Evolutionary conservation across 345 rosid species (phyloP).

Genomic region (Eutrema yunnanense): DNA sequence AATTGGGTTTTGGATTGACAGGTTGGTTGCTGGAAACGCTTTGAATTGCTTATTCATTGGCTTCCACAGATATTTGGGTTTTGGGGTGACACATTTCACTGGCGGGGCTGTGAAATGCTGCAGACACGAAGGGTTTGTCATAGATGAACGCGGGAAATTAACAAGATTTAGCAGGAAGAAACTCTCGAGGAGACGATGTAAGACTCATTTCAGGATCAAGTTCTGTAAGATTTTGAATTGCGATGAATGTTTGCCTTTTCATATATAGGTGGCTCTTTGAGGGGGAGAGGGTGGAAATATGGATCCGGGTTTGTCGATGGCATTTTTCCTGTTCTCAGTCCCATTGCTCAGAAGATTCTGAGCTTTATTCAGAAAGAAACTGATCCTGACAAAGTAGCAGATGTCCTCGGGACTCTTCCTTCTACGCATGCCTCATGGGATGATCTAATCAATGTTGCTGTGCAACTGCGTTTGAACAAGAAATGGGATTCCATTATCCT

Average conservation of each 20-base stretch:
- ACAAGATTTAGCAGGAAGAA: conserved; percentile 58
- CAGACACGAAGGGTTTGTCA: conserved; percentile 48
- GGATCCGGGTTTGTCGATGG: conserved; percentile 97
- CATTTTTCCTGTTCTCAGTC: conserved; percentile 80
- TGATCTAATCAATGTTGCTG: conserved; percentile 73
- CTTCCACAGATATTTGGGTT: conserved; percentile 23
- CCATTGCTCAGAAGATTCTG: conserved; percentile 66
- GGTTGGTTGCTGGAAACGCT: conserved; percentile 44
- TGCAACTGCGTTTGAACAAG: conserved; percentile 77
- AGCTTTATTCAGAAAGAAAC: conserved; percentile 45
- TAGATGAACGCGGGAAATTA: conserved; percentile 65
- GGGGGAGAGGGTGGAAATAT: conserved; percentile 91
- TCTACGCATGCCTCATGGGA: conserved; percentile 75
- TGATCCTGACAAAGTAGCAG: conserved; percentile 40
- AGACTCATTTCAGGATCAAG: not conserved
- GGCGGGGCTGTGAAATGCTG: conserved; percentile 33
- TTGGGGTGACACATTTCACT: conserved; percentile 28
- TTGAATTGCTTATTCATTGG: conserved; percentile 32
- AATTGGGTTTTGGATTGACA: conserved; percentile 7
- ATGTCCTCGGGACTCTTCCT: conserved; percentile 59
- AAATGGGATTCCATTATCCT: conserved; percentile 62
- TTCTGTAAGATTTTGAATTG: not conserved
- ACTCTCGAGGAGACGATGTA: conserved; percentile 70
- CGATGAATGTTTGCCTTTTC: not conserved
- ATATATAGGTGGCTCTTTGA: conserved; percentile 71